Percentiles rank a stretch among this genome's conserved stretches.
Conservation (phyloP, 306 rosid species). For the Fragaria vesca region DNA sequence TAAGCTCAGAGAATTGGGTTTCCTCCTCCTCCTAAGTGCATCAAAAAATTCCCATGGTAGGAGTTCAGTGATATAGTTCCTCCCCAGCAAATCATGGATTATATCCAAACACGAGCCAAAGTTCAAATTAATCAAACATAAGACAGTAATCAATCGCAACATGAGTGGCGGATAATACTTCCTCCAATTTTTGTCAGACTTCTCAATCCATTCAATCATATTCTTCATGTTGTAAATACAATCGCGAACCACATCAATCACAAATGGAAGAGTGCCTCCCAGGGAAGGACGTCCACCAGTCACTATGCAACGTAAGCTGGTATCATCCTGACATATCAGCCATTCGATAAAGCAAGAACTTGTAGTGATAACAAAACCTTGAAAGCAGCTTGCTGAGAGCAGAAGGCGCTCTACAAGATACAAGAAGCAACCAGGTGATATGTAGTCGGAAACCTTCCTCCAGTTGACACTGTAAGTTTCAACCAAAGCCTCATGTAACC, state of each 20-base stretch:
- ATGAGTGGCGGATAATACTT: slow-evolving; percentile 36
- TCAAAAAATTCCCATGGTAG: slow-evolving; percentile 40
- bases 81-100: slow-evolving; percentile 26
- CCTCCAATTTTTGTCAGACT: slow-evolving; percentile 9
- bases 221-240: slow-evolving; percentile 20
- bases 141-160: slow-evolving; percentile 35
- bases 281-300: neutral
- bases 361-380: slow-evolving; percentile 45
- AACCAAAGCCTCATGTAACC: slow-evolving; percentile 36
- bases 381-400: slow-evolving; percentile 28
- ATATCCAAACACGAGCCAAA: slow-evolving; percentile 21
- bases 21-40: slow-evolving; percentile 23
- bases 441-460: slow-evolving; percentile 29
- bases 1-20: neutral
- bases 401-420: slow-evolving; percentile 70
- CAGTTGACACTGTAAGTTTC: slow-evolving; percentile 40
- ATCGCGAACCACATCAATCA: slow-evolving; percentile 3
- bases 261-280: slow-evolving; percentile 12
- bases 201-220: slow-evolving; percentile 41
- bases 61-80: slow-evolving; percentile 9
- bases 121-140: slow-evolving; percentile 46
- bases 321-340: slow-evolving; percentile 43
- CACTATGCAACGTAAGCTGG: slow-evolving; percentile 4
- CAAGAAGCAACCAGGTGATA: slow-evolving; percentile 63
- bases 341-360: slow-evolving; percentile 62